Evolutionary conservation across 768 basidiomycete species (phyloP), one percentile per base, ranked within the genome.

Genomic region (Fomitopsis serialis): DNA sequence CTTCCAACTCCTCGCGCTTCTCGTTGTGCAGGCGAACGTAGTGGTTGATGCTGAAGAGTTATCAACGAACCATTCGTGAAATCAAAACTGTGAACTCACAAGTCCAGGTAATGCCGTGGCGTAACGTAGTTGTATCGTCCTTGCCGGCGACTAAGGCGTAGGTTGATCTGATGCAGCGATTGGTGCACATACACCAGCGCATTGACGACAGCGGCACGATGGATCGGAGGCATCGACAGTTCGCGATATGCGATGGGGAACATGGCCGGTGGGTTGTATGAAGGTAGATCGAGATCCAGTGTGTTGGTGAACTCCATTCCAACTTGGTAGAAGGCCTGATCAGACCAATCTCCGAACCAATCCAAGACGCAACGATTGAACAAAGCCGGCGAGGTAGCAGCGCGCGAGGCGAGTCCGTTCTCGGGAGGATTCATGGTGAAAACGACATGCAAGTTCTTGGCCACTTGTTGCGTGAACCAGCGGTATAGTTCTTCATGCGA

Each of bases 291-390:
- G 58, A 99, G 80, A 69, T 98, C 97, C 59, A 99, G 79, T 0
- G 89, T 87, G 49, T 90, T 82, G 1, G 96, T 98, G 70, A 99
- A 96, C 70, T 98, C 97, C 78, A 89, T 84, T 42, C 91, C 97
- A 55, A 99, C 97, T 75, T 98, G 97, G 66, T 89, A 98, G 71
- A 98, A 90, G 0, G 97, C 95, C 66, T 98, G 95, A 61, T 97
- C 93, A 15, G 95, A 93, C 97, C 97, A 99, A 67, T 98, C 95
- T 24, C 97, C 97, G 62, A 98, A 98, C 97, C 97, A 99, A 69
- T 99, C 96, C 53, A 99, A 77, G 8, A 99, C 97, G 68, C 97
- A 99, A 74, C 97, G 88, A 74, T 99, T 99, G 84, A 96, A 96
- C 62, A 98, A 74, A 17, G 97, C 97, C 8, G 97, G 97, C 1